These are phyloP conservation scores for Leccinum holopus DNA, from an alignment of 1,284 basidiomycete genomes.

Conservation along the genomic window DNA sequence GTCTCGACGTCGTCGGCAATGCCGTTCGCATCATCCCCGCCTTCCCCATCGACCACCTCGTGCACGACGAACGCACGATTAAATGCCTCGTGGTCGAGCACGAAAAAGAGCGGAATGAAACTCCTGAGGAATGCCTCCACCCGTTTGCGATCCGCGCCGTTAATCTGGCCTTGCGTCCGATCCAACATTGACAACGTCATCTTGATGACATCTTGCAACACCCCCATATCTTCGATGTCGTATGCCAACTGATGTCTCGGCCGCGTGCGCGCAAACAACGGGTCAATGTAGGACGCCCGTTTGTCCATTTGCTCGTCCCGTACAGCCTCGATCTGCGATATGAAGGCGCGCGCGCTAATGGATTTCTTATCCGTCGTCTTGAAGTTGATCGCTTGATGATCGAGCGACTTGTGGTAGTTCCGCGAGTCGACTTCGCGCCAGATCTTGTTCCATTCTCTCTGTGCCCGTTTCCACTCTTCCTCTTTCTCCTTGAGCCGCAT, in stretches of 20 bases:
- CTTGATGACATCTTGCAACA: constrained; percentile 87
- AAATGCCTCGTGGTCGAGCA: constrained; percentile 68
- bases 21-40: constrained; percentile 51
- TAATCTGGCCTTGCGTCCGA: constrained; percentile 76
- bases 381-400: constrained; percentile 92
- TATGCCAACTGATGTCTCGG: constrained; percentile 82
- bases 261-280: constrained; percentile 69
- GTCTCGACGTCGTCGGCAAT: constrained; percentile 50
- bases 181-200: constrained; percentile 91
- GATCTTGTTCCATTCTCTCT: constrained; percentile 98
- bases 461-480: constrained; percentile 99
- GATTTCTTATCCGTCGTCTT: constrained; percentile 93
- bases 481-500: constrained; percentile 93
- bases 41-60: constrained; percentile 47
- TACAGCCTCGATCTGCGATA: constrained; percentile 88
- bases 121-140: constrained; percentile 85
- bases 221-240: constrained; percentile 71
- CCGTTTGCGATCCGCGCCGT: constrained; percentile 70
- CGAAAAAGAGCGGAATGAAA: constrained; percentile 75
- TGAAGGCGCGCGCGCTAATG: constrained; percentile 78
- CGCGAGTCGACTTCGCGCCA: constrained; percentile 97
- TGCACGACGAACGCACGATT: constrained; percentile 63
- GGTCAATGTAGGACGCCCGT: constrained; percentile 74
- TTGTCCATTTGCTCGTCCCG: constrained; percentile 84
- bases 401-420: constrained; percentile 91